Conservation (phyloP, 2,329 filamentous ascomycete species). For the Paraphaeosphaeria sporulosa region DNA sequence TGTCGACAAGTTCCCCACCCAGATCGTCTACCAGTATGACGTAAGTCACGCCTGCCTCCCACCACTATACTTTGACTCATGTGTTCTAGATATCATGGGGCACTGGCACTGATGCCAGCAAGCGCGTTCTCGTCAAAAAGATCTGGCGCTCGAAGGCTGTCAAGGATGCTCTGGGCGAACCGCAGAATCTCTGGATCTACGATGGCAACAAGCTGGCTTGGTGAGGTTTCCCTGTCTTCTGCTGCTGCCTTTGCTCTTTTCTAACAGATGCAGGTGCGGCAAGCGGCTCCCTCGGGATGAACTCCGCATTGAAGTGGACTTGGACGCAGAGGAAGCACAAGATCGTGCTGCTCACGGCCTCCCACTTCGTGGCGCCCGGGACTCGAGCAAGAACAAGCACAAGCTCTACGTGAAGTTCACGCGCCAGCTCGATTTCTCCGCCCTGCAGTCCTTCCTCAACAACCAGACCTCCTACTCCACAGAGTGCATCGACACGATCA, state of each 20-base stretch:
- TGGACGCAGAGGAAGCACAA: constrained; percentile 69
- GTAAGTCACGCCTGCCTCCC: constrained; percentile 58
- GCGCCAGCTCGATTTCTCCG: constrained; percentile 71
- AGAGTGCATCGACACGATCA: constrained; percentile 79
- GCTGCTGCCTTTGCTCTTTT: not conserved
- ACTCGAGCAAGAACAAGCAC: constrained; percentile 58
- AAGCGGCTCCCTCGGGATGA: constrained; percentile 38
- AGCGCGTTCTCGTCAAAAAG: constrained; percentile 73
- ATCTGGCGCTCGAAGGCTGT: constrained; percentile 74
- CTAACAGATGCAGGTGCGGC: constrained; percentile 34
- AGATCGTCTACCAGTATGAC: constrained; percentile 82
- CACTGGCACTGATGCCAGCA: constrained; percentile 63
- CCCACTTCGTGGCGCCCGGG: constrained; percentile 3
- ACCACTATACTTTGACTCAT: constrained; percentile 17
- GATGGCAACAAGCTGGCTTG: constrained; percentile 89
- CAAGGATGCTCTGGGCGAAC: constrained; percentile 60
- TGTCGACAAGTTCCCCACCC: constrained; percentile 66
- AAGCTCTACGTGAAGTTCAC: constrained; percentile 70
- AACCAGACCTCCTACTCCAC: constrained; percentile 59
- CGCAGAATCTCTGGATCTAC: constrained; percentile 68
- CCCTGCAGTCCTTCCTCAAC: constrained; percentile 71
- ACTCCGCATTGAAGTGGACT: constrained; percentile 66
- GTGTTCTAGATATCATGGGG: constrained; percentile 69
- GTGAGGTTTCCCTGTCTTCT: constrained; percentile 55
- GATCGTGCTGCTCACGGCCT: constrained; percentile 17